Evolutionary conservation across 305 asterid species (phyloP).

Genomic region (Nicotiana rustica): DNA sequence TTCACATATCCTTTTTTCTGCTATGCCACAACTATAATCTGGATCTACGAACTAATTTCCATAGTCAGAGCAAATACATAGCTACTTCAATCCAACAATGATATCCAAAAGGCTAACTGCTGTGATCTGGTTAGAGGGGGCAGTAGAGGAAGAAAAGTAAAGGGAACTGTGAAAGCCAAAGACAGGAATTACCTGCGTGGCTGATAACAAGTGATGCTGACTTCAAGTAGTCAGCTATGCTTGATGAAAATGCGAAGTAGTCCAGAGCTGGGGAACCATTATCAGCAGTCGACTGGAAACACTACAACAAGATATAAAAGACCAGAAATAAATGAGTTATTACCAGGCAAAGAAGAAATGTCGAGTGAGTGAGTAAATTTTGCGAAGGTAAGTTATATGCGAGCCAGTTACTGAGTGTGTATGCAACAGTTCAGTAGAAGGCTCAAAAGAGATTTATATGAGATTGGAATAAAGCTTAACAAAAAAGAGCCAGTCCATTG

Average conservation of each 20-base stretch:
- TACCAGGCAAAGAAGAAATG: not conserved
- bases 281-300: conserved; percentile 68
- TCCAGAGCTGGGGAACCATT: conserved; percentile 65
- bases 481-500: not conserved
- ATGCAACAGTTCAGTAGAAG: not conserved
- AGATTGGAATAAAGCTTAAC: not conserved
- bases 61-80: not conserved
- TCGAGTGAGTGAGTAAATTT: not conserved
- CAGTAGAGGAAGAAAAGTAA: not conserved
- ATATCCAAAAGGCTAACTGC: not conserved
- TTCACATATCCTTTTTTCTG: not conserved
- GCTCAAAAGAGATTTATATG: not conserved
- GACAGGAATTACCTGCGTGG: conserved; percentile 72
- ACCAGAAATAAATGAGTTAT: not conserved
- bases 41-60: not conserved
- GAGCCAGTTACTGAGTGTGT: not conserved
- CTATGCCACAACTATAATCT: no score
- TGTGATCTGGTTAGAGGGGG: not conserved
- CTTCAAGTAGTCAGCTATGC: conserved; percentile 84
- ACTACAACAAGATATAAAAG: not conserved
- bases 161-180: not conserved
- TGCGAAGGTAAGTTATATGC: not conserved
- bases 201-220: conserved; percentile 91
- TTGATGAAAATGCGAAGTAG: conserved; percentile 83
- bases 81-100: not conserved